Base-by-base conservation (phyloP, 306 rosid genomes). In the Vigna nakashimae region DNA sequence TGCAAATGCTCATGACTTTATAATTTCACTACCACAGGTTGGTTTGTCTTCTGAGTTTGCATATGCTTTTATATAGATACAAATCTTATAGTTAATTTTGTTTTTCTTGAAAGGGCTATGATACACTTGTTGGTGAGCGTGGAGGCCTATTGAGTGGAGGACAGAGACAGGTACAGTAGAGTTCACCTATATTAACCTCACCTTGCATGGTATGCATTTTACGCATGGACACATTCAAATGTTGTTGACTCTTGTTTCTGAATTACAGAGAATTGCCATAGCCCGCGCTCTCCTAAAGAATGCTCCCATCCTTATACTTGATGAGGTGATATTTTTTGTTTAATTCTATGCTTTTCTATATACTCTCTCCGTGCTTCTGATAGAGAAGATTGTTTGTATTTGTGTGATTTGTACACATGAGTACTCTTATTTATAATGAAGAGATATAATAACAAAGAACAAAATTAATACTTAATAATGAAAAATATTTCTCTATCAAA, bases 1-100 rank as follows among this genome's bases (percentile, higher is more conserved):
- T 46, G 98, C 98, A 76, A 95, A 92, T 84, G 98, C 98, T 64
- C 98, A 95, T 50, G 98, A 94, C 22, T 95, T 95, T 77, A 92
- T 95, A 74, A 84, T 95, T 86, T 87, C 98, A 71, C 97, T 92
- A 74, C 98, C 98, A 36, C 97, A 89, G 96, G 98, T 95, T 76
- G 58, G 80, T 78, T 75, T 48, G 52, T 72, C 67, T 53, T 79
- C 71, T 62, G 9, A 26, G 32, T 53, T 32, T 59, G 51, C 80
- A 46, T 51, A 74, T 50, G 59, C 80, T 74, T 65, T 36, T 74
- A 32, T 45, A 40, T 56, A 18, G 36, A 3, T 56, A 5, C 7
- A 57, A 58, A 28, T 67, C 60, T 71, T 32, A 74, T 50, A 59
- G 18, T 65, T 56, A 64, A 13, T 80, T 28, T 51, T 7, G 20